Conservation (phyloP, 352 stramenopile species). For the Plasmopara muralis region DNA sequence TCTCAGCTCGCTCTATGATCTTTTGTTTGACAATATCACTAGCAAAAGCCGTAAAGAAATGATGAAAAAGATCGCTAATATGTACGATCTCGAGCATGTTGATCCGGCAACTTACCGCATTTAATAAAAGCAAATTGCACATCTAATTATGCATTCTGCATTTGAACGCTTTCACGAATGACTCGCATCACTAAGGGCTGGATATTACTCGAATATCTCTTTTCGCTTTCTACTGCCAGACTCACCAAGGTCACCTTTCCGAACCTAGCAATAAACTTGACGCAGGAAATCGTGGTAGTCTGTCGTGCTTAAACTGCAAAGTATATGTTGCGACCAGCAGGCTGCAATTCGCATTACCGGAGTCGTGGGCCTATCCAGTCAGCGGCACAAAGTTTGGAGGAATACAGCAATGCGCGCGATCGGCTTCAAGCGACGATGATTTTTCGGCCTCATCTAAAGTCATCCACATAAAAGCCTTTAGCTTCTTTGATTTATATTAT, state of each 20-base stretch:
- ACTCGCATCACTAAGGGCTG: conserved; percentile 29
- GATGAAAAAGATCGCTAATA: conserved; percentile 70
- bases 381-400: conserved; percentile 27
- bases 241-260: conserved; percentile 76
- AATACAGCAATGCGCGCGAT: conserved; percentile 34
- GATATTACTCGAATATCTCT: conserved; percentile 24
- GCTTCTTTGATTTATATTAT: conserved; percentile 31
- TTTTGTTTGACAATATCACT: conserved; percentile 67
- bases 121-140: conserved; percentile 22
- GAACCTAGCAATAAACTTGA: conserved; percentile 40
- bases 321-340: conserved; percentile 51
- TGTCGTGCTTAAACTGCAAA: conserved; percentile 46
- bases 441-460: conserved; percentile 53
- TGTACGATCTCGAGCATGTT: conserved; percentile 75
- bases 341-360: not conserved
- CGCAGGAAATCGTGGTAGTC: conserved; percentile 70
- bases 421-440: conserved; percentile 41
- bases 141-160: conserved; percentile 18
- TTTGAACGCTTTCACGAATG: conserved; percentile 13
- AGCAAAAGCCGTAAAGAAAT: conserved; percentile 77
- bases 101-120: conserved; percentile 63
- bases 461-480: conserved; percentile 52
- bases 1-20: conserved; percentile 75
- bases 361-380: not conserved
- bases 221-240: conserved; percentile 29